These are phyloP conservation scores for Alloteropsis semialata DNA, from an alignment of 176 grass and related monocot species.

Conservation along the genomic window DNA sequence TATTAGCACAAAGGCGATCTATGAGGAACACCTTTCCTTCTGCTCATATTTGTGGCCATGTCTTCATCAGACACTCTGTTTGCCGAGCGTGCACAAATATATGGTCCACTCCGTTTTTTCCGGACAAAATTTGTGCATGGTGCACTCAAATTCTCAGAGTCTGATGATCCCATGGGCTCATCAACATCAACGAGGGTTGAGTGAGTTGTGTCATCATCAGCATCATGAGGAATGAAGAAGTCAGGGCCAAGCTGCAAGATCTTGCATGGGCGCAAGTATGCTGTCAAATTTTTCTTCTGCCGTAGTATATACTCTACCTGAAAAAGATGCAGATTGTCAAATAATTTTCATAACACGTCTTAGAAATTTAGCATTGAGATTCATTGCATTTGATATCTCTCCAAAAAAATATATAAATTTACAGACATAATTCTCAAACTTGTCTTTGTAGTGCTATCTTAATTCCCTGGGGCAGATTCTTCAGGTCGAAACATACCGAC, in stretches of 20 bases:
- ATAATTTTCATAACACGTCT: conserved; percentile 16
- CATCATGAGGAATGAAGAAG: conserved; percentile 90
- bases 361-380: background rate
- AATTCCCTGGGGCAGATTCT: conserved; percentile 1
- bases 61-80: conserved; percentile 66
- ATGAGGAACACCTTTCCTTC: conserved; percentile 88
- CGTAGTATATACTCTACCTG: conserved; percentile 89
- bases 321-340: conserved; percentile 20
- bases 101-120: conserved; percentile 67
- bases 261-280: conserved; percentile 81
- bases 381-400: background rate
- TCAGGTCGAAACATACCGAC: background rate
- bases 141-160: conserved; percentile 80
- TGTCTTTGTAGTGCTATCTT: conserved; percentile 9
- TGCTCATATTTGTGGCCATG: conserved; percentile 82
- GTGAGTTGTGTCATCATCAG: conserved; percentile 87
- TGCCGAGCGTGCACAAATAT: conserved; percentile 70
- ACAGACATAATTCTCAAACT: background rate
- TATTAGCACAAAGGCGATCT: conserved; percentile 95
- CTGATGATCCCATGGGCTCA: conserved; percentile 80
- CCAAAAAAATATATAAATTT: background rate
- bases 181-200: conserved; percentile 89
- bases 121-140: conserved; percentile 58
- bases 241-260: conserved; percentile 90
- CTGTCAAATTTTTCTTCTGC: conserved; percentile 65